A percentile compares a stretch with the other conserved stretches of the same genome.
Conservation (phyloP, 2,329 filamentous ascomycete genomes). For the Calonectria hongkongensis region DNA sequence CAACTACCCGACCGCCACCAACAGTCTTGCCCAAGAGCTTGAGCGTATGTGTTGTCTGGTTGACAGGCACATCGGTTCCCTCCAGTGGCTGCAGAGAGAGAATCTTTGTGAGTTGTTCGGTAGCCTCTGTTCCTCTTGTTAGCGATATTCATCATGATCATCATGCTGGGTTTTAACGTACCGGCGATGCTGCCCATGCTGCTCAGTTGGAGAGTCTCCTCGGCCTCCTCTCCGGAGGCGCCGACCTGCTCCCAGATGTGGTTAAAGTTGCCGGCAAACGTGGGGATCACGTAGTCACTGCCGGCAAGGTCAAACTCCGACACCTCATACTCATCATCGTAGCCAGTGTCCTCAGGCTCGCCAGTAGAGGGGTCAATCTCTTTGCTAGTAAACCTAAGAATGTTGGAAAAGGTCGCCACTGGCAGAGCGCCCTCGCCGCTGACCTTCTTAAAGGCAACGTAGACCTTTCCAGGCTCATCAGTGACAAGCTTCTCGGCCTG, state of each 20-base stretch:
- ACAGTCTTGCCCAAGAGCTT: conserved; percentile 98
- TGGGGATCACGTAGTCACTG: conserved; percentile 94
- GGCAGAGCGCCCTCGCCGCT: conserved; percentile 86
- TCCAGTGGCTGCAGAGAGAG: conserved; percentile 95
- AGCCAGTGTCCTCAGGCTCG: conserved; percentile 92
- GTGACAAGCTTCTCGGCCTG: conserved; percentile 88
- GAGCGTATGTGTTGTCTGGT: conserved; percentile 92
- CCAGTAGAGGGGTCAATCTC: conserved; percentile 97
- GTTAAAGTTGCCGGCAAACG: conserved; percentile 95
- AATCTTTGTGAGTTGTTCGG: conserved; percentile 89
- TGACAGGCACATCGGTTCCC: conserved; percentile 92
- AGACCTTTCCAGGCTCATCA: conserved; percentile 93
- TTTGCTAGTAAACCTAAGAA: conserved; percentile 97
- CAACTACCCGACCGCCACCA: conserved; percentile 90
- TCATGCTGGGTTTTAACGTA: conserved; percentile 66
- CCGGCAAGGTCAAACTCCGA: conserved; percentile 93
- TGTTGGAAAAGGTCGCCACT: conserved; percentile 89
- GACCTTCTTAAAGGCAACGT: conserved; percentile 93
- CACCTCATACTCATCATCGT: conserved; percentile 98
- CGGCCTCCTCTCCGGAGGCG: conserved; percentile 90
- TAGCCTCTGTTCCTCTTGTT: conserved; percentile 80
- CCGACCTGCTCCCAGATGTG: conserved; percentile 96
- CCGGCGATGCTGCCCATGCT: conserved; percentile 94
- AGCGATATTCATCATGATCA: conserved; percentile 38
- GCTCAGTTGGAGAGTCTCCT: conserved; percentile 91